These are phyloP conservation scores for Xylaria sp. DNA, from an alignment of 2,329 filamentous ascomycete genomes.

Conservation along the genomic window DNA sequence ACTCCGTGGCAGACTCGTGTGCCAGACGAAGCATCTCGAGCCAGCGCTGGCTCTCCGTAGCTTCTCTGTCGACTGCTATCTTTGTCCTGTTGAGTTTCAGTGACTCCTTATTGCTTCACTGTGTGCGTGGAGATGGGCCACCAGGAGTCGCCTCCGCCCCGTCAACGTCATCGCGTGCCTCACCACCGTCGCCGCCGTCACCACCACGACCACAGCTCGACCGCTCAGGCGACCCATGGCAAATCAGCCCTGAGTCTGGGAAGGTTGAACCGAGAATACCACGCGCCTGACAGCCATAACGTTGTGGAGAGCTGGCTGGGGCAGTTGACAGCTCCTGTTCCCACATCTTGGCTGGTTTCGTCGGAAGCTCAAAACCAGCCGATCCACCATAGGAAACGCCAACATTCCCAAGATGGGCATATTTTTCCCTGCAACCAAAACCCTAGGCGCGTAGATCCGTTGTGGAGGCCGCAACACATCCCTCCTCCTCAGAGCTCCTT, in stretches of 20 bases:
- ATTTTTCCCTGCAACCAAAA: constrained; percentile 4
- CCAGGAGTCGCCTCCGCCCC: constrained; percentile 40
- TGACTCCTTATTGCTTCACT: constrained; percentile 40
- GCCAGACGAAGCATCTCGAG: neutral
- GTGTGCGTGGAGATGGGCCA: constrained; percentile 39
- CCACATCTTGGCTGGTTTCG: constrained; percentile 30
- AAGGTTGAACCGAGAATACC: constrained; percentile 39
- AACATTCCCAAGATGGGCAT: constrained; percentile 19
- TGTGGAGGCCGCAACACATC: constrained; percentile 43
- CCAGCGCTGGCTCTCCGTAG: constrained; percentile 9
- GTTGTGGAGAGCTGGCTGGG: constrained; percentile 46
- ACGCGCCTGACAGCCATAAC: constrained; percentile 37
- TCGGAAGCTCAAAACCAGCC: constrained; percentile 32
- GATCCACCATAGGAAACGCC: constrained; percentile 18
- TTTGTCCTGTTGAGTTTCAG: constrained; percentile 42
- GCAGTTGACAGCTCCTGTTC: constrained; percentile 33
- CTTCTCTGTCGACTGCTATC: constrained; percentile 17
- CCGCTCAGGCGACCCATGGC: constrained; percentile 23
- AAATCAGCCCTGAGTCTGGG: constrained; percentile 28
- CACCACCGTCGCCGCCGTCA: constrained; percentile 35
- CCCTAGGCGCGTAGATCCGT: constrained; percentile 36
- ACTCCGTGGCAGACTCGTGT: constrained; percentile 7
- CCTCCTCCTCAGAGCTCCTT: constrained; percentile 31
- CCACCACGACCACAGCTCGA: constrained; percentile 21
- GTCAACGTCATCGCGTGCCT: constrained; percentile 40